Percentiles rank a stretch among this genome's conserved stretches.
phyloP scores from a whole-genome alignment of 176 grass and related monocot genomes.

The Bolboschoenus planiculmis region DNA sequence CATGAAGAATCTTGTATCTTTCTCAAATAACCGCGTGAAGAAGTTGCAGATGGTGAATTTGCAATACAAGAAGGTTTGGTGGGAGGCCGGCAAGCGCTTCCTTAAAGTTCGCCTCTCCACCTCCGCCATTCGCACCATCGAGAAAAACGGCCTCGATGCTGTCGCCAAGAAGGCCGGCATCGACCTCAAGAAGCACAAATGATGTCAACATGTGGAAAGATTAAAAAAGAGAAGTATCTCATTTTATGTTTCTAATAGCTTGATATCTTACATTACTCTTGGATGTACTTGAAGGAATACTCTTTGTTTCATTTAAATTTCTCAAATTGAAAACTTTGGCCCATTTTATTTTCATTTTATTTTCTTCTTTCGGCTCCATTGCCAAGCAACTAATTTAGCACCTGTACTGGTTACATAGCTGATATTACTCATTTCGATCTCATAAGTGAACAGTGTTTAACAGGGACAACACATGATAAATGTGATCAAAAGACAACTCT shows the following conservation, averaged over 20 bases:
- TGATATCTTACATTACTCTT: not conserved
- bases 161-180: constrained; percentile 83
- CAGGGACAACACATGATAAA: not conserved
- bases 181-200: constrained; percentile 63
- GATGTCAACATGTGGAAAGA: not conserved
- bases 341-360: not conserved
- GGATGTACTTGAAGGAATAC: not conserved
- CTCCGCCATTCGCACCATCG: constrained; percentile 80
- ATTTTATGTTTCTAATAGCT: not conserved
- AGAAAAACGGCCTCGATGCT: constrained; percentile 82
- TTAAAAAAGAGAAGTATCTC: not conserved
- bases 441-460: not conserved
- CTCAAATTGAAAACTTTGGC: not conserved
- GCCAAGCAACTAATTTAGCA: not conserved
- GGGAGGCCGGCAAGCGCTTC: constrained; percentile 71
- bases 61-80: constrained; percentile 93
- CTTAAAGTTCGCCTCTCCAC: constrained; percentile 79
- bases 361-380: not conserved
- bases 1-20: constrained; percentile 71
- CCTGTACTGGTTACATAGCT: not conserved
- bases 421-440: not conserved
- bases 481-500: not conserved
- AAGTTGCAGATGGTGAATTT: constrained; percentile 87
- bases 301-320: not conserved
- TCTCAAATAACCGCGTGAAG: constrained; percentile 90